phyloP scores from a whole-genome alignment of 441 rosid genomes.

The Jatropha podagrica region DNA sequence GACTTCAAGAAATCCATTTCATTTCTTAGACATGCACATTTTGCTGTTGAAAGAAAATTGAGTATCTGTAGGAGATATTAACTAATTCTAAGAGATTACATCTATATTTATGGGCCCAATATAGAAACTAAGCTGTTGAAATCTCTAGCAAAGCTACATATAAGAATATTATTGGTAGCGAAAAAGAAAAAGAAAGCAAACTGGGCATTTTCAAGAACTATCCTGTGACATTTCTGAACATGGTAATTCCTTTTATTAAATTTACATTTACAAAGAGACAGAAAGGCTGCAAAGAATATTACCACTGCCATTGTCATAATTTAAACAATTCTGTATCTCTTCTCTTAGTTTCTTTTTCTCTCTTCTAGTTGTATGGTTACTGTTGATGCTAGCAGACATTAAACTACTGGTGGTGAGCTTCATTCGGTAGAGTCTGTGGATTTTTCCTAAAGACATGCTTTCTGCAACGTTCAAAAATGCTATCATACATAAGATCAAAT shows the following conservation, averaged over 20 bases:
- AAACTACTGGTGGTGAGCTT: constrained; percentile 36
- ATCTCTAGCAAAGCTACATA: background rate
- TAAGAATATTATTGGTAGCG: background rate
- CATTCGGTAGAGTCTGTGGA: constrained; percentile 61
- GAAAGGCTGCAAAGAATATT: background rate
- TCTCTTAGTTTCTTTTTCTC: background rate
- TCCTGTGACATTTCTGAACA: background rate
- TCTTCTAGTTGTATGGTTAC: background rate
- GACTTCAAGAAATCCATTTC: too few relatives aligned
- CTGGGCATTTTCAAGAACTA: background rate
- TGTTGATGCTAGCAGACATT: constrained; percentile 6
- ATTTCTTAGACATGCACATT: too few relatives aligned
- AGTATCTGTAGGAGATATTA: background rate
- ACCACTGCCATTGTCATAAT: background rate
- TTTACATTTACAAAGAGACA: constrained; percentile 18
- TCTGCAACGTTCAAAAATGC: constrained; percentile 88
- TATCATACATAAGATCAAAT: constrained; percentile 81
- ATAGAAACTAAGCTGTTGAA: background rate
- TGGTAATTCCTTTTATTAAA: background rate
- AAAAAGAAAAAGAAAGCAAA: background rate
- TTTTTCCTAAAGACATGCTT: constrained; percentile 67
- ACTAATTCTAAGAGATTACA: background rate
- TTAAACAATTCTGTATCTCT: background rate
- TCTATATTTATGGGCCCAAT: background rate
- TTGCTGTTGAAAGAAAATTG: too few relatives aligned